Evolutionary conservation across 306 rosid species (phyloP).

Genomic region (Acmispon strigosus): DNA sequence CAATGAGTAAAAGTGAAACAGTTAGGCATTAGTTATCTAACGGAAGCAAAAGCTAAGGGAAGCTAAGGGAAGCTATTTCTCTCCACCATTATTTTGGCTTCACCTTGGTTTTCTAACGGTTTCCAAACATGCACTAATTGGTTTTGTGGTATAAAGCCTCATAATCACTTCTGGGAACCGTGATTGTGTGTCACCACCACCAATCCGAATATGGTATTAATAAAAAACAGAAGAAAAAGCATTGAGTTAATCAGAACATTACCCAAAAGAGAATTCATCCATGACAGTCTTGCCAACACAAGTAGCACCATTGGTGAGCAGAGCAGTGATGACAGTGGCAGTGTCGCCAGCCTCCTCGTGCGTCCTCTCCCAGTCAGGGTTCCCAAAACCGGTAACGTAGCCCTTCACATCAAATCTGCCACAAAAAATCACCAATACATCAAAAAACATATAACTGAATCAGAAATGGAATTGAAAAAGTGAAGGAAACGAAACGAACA

Average conservation of each 20-base stretch:
- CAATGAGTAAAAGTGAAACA: neutral
- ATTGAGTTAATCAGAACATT: no score
- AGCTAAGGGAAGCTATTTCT: no score
- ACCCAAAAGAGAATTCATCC: slow-evolving; percentile 73
- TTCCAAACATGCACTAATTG: no score
- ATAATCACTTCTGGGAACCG: no score
- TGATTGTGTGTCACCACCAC: no score
- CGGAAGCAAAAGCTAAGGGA: no score
- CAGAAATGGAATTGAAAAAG: neutral
- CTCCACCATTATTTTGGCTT: no score
- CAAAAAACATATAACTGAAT: neutral
- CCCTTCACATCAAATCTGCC: slow-evolving; percentile 61
- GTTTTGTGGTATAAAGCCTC: no score
- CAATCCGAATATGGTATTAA: no score
- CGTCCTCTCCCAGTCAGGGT: slow-evolving; percentile 63
- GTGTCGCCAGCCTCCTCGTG: slow-evolving; percentile 51
- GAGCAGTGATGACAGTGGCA: slow-evolving; percentile 46
- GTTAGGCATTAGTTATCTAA: no score
- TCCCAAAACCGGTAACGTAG: slow-evolving; percentile 68
- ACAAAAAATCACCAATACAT: neutral
- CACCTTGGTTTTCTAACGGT: no score
- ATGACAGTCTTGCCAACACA: slow-evolving; percentile 69
- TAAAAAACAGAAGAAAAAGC: no score
- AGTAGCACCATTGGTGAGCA: slow-evolving; percentile 56
- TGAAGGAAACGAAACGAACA: slow-evolving; percentile 21